Percentiles rank a stretch among this genome's conserved stretches.
phyloP scores from a whole-genome alignment of 177 flowering plant genomes.

The Telopea speciosissima region DNA sequence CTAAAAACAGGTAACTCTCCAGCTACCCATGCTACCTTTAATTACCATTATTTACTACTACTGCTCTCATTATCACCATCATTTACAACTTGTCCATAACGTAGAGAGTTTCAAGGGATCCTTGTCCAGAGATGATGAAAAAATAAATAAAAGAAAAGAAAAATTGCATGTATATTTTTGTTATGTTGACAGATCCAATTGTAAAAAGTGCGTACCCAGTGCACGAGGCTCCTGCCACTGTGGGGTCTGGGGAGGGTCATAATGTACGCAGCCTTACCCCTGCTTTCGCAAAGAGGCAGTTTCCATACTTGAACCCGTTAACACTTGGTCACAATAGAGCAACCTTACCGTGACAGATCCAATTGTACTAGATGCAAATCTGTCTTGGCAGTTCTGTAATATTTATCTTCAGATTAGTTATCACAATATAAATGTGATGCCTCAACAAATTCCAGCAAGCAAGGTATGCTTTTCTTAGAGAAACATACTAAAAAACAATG shows the following conservation, averaged over 20 bases:
- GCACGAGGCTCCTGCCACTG: too few relatives aligned
- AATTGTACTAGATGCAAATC: background rate
- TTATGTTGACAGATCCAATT: background rate
- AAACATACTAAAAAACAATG: too few relatives aligned
- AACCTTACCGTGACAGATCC: too few relatives aligned
- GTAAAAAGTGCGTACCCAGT: too few relatives aligned
- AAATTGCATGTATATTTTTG: background rate
- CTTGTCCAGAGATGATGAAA: background rate
- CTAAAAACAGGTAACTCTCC: constrained; percentile 54
- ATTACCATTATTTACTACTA: too few relatives aligned
- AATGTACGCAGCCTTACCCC: too few relatives aligned
- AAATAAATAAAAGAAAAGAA: too few relatives aligned
- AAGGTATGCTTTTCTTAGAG: background rate
- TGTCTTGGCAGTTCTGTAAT: background rate
- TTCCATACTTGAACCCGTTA: too few relatives aligned
- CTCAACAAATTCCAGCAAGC: background rate
- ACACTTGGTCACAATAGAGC: too few relatives aligned
- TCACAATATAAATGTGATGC: background rate
- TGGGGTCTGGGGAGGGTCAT: too few relatives aligned
- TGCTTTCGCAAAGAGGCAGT: too few relatives aligned
- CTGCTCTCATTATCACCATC: background rate
- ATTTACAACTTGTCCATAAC: too few relatives aligned
- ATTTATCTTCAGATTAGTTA: background rate
- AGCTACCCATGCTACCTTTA: background rate
- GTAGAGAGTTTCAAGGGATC: background rate